Base-by-base conservation (phyloP, 495 filamentous ascomycete genomes). In the Cudoniella acicularis region DNA sequence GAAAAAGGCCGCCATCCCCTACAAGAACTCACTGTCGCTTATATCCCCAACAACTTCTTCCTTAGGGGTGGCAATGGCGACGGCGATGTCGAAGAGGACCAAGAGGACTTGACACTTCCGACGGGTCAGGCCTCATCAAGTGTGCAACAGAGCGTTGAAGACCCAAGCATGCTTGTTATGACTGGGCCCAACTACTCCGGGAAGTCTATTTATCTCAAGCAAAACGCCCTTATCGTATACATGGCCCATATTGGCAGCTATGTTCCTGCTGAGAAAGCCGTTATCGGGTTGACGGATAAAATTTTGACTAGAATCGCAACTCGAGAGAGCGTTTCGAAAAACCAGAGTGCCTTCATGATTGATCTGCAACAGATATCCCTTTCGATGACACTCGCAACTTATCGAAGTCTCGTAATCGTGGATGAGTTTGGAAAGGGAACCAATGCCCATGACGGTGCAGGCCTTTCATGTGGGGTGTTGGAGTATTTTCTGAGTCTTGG, bases 351-450 rank as follows among this genome's bases (percentile, higher is more conserved):
- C 1, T 98, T 98, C 72, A 87, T 95, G 79, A 88, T 90, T 49
- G 94, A 98, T 67, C 71, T 98, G 25, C 91, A 96, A 60, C 92
- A 98, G 60, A 84, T 96, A 11, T 85, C 89, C 0, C 80, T 93
- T 56, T 83, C 88, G 1, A 73, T 94, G 56, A 90, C 84, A 47
- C 83, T 96, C 41, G 83, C 87, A 9, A 96, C 94, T 13, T 75
- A 80, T 25, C 81, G 84, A 24, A 96, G 88, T 65, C 73, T 98
- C 1, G 70, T 98, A 3, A 75, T 98, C 22, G 87, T 96, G 51
- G 94, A 98, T 66, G 95, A 98, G 64, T 98, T 98, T 62, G 94
- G 94, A 3, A 98, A 97, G 73, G 95, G 94, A 8, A 98, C 94
- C 0, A 88, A 90, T 52, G 78, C 82, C 16, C 79, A 79, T 59